Conservation (phyloP, 306 rosid species). For the Dalbergia cochinchinensis region DNA sequence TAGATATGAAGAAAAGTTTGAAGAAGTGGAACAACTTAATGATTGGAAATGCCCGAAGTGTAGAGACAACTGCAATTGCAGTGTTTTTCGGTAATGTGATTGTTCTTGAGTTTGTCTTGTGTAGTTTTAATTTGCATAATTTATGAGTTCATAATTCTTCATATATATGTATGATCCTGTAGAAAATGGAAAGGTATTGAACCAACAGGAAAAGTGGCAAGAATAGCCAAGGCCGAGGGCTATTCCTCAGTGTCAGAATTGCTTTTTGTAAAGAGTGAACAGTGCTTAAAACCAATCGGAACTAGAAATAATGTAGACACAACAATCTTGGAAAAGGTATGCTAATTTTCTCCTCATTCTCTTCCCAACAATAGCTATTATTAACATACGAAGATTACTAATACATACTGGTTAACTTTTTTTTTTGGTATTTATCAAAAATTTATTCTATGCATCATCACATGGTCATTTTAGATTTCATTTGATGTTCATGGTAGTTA, state of each 20-base stretch:
- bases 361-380: too few species aligned
- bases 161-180: slow-evolving; percentile 31
- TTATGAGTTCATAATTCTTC: background rate
- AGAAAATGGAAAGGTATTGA: slow-evolving; percentile 38
- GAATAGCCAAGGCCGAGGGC: background rate
- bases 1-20: slow-evolving; percentile 69
- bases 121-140: background rate
- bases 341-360: too few species aligned
- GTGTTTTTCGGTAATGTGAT: slow-evolving; percentile 60
- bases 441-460: too few species aligned
- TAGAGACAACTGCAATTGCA: slow-evolving; percentile 65
- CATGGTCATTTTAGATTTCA: slow-evolving; percentile 9
- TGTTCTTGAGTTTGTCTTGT: too few species aligned
- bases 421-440: too few species aligned
- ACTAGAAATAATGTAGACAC: too few species aligned
- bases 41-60: slow-evolving; percentile 75
- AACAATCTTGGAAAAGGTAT: slow-evolving; percentile 7
- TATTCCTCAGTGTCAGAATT: slow-evolving; percentile 56
- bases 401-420: too few species aligned
- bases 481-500: background rate
- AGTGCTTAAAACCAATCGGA: too few species aligned
- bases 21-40: slow-evolving; percentile 48
- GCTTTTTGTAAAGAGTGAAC: background rate
- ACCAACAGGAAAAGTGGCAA: slow-evolving; percentile 55
- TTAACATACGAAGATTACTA: too few species aligned